phyloP scores from a whole-genome alignment of 2,329 filamentous ascomycete genomes.

The Talaromyces marneffei region DNA sequence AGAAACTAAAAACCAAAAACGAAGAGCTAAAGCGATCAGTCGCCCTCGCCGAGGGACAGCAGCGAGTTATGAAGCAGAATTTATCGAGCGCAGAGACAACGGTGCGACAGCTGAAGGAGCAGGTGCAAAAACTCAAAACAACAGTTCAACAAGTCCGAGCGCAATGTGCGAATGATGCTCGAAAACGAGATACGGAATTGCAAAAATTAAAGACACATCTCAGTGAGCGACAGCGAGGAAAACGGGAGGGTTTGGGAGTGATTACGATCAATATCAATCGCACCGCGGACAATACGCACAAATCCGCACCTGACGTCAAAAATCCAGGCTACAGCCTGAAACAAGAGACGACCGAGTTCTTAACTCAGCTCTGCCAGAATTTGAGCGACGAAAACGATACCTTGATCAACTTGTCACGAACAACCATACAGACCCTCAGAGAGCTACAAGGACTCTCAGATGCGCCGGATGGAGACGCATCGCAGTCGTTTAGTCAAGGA shows the following conservation, averaged over 20 bases:
- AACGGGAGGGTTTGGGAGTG: conserved; percentile 47
- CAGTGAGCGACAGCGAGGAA: conserved; percentile 59
- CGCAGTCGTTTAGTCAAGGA: conserved; percentile 19
- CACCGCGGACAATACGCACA: conserved; percentile 30
- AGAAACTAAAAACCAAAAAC: conserved; percentile 50
- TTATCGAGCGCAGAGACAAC: conserved; percentile 68
- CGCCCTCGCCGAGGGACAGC: conserved; percentile 60
- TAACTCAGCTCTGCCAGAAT: conserved; percentile 75
- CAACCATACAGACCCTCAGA: conserved; percentile 65
- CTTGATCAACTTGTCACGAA: conserved; percentile 64
- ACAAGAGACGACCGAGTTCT: conserved; percentile 83
- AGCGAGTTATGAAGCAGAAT: conserved; percentile 63
- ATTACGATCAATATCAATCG: conserved; percentile 46
- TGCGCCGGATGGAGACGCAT: conserved; percentile 21
- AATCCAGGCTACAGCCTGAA: conserved; percentile 63
- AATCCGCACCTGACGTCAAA: conserved; percentile 40
- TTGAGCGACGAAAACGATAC: conserved; percentile 90
- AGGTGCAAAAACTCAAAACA: conserved; percentile 70
- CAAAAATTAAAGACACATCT: conserved; percentile 84
- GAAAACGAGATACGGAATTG: conserved; percentile 83
- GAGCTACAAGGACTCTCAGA: conserved; percentile 48
- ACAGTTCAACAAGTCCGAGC: conserved; percentile 76
- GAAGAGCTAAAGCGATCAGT: conserved; percentile 53
- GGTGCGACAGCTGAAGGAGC: conserved; percentile 73
- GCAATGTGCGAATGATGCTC: conserved; percentile 83